These are phyloP conservation scores for Plasmodium inui DNA, from an alignment of 169 alveolate genomes.

Conservation along the genomic window DNA sequence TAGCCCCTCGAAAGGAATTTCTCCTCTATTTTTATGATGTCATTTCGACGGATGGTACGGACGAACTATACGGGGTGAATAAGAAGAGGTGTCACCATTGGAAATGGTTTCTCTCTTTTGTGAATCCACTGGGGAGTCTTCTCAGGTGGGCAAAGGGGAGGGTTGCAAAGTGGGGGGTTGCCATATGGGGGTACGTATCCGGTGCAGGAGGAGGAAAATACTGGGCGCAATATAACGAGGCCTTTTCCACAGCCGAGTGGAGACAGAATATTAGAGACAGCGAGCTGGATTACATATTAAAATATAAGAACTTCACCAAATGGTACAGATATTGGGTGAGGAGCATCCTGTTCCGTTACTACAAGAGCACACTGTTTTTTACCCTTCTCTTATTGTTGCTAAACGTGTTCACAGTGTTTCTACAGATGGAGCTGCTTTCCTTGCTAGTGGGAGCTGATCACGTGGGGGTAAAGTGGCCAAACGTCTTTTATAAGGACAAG, in stretches of 20 bases:
- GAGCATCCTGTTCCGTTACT: constrained; percentile 20
- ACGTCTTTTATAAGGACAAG: not conserved
- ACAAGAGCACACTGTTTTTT: constrained; percentile 27
- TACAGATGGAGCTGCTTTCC: constrained; percentile 30
- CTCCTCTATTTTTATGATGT: constrained; percentile 27
- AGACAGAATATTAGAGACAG: constrained; percentile 22
- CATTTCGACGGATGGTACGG: constrained; percentile 22
- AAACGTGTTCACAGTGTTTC: constrained; percentile 14
- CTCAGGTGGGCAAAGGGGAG: not conserved
- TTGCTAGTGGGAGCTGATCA: constrained; percentile 1
- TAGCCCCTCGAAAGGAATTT: not conserved
- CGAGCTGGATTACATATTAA: constrained; percentile 60
- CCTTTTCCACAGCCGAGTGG: constrained; percentile 56
- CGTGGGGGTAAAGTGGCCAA: not conserved
- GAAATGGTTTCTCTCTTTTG: not conserved
- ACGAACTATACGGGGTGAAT: constrained; percentile 9
- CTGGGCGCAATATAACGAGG: constrained; percentile 39
- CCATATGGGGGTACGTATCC: not conserved
- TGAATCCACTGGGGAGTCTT: constrained; percentile 10
- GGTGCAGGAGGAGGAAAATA: constrained; percentile 1
- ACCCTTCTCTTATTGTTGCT: constrained; percentile 1
- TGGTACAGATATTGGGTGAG: constrained; percentile 72
- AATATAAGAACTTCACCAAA: constrained; percentile 43
- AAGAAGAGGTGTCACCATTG: constrained; percentile 3
- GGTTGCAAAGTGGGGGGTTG: not conserved